Evolutionary conservation across 345 rosid genomes (phyloP).

Genomic region (Clausena lansium): DNA sequence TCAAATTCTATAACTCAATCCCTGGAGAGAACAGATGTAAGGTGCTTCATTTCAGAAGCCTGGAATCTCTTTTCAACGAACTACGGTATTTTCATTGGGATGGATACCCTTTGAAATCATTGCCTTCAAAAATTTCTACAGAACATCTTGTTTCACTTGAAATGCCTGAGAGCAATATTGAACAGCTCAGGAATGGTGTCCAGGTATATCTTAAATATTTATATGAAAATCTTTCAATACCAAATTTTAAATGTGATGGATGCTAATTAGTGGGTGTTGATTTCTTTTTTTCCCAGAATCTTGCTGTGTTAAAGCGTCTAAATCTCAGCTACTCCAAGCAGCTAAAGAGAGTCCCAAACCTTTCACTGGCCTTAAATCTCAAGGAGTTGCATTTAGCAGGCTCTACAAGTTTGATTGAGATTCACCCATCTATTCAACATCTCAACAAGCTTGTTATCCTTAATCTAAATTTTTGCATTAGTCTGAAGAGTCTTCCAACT

Average conservation of each 20-base stretch:
- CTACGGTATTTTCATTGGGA: neutral
- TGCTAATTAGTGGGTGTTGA: no score
- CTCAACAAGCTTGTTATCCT: constrained; percentile 19
- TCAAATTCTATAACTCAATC: neutral
- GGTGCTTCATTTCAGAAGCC: neutral
- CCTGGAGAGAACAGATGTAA: no score
- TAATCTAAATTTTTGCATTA: neutral
- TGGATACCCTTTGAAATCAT: constrained; percentile 24
- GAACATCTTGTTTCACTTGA: constrained; percentile 30
- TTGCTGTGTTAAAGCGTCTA: constrained; percentile 1
- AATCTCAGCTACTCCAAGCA: constrained; percentile 21
- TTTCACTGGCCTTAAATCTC: constrained; percentile 20
- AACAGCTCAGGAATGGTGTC: neutral
- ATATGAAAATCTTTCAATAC: neutral
- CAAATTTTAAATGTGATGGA: neutral
- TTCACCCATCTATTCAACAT: neutral
- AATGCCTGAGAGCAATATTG: constrained; percentile 22
- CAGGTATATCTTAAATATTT: constrained; percentile 16
- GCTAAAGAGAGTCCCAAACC: constrained; percentile 3
- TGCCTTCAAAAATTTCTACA: constrained; percentile 29
- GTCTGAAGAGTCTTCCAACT: constrained; percentile 19
- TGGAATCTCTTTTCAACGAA: no score
- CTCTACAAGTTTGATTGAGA: constrained; percentile 20
- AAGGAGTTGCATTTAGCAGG: constrained; percentile 21
- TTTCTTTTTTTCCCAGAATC: neutral